Evolutionary conservation across 2,329 filamentous ascomycete genomes (phyloP), one percentile per base, ranked within the genome.

Genomic region (Ceratocystis cacaofunesta): DNA sequence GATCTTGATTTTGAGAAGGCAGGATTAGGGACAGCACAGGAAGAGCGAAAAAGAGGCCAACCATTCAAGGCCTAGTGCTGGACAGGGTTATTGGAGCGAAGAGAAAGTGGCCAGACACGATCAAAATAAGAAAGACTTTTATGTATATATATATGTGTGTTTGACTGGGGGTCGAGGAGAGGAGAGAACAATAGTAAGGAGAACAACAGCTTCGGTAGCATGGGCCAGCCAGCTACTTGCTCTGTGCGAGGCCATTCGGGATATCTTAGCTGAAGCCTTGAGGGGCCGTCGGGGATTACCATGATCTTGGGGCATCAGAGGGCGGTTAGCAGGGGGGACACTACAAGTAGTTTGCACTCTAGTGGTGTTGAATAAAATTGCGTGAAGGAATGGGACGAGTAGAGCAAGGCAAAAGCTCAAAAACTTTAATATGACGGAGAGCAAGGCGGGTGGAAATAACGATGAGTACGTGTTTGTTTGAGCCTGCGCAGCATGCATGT

Each of bases 301-400:
- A 65, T 48, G 60, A 65, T 61, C 57, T 65, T 46, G 64, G 64
- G 64, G 64, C 55, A 61, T 62, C 36, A 15, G 41, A 57, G 43
- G 25, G 25, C 46, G 15, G 22, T 55, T 28, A 19, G 43, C 46
- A 36, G 50, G 48, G 62, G 28, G 10, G 28, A n/a, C 8, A n/a
- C 15, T 6, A 25, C 28, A 36, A 19, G 22, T 10, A 52, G 6
- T 15, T 15, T 19, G 5, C 12, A 41, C 36, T 41, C 36, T 41
- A 41, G 36, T 15, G 4, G 36, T 41, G 36, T 41, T 41, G 12
- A 41, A 41, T 15, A 12, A 41, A 41, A 41, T 15, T 41, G 10
- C 4, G 36, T 41, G 10, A 15, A 41, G 36, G 36, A 15, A 41
- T 15, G 36, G 36, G 36, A 41, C 12, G 3, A 41, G 36, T 15